Conservation (phyloP, 768 basidiomycete genomes). For the Boletus rubescentipes region DNA sequence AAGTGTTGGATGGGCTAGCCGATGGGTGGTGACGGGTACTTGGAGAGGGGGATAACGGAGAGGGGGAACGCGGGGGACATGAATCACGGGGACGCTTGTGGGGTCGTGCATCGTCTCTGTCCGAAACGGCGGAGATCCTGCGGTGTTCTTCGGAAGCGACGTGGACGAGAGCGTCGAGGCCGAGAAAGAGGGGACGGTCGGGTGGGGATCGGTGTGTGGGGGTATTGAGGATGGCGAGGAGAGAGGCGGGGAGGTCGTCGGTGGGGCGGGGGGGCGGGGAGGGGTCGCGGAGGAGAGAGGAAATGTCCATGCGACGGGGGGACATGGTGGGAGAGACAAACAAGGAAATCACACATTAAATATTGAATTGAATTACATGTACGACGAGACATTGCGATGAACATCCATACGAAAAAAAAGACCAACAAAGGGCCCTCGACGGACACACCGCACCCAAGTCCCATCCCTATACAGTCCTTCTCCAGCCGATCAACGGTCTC, state of each 20-base stretch:
- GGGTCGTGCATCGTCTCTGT: conserved; percentile 8
- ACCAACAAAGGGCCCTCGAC: conserved; percentile 63
- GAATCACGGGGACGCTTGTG: conserved; percentile 25
- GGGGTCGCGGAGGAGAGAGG: conserved; percentile 59
- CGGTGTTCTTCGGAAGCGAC: conserved; percentile 67
- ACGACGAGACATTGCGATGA: conserved; percentile 91
- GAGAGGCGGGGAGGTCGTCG: conserved; percentile 15
- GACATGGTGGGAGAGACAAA: conserved; percentile 42
- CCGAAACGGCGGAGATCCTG: conserved; percentile 38
- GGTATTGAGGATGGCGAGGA: conserved; percentile 23
- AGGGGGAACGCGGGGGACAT: conserved; percentile 9
- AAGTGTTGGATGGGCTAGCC: conserved; percentile 20
- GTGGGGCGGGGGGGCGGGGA: conserved; percentile 17
- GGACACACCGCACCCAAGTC: conserved; percentile 85
- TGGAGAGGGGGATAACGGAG: conserved; percentile 16
- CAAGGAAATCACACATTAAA: not conserved
- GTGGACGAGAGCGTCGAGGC: conserved; percentile 68
- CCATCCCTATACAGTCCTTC: conserved; percentile 65
- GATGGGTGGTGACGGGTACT: conserved; percentile 17
- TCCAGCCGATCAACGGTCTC: conserved; percentile 89
- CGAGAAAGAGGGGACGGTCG: conserved; percentile 15
- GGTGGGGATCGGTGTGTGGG: not conserved
- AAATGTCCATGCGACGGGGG: conserved; percentile 71
- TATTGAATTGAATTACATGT: conserved; percentile 26
- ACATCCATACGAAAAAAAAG: conserved; percentile 59